phyloP scores from a whole-genome alignment of 306 rosid species.

The Datisca glomerata region DNA sequence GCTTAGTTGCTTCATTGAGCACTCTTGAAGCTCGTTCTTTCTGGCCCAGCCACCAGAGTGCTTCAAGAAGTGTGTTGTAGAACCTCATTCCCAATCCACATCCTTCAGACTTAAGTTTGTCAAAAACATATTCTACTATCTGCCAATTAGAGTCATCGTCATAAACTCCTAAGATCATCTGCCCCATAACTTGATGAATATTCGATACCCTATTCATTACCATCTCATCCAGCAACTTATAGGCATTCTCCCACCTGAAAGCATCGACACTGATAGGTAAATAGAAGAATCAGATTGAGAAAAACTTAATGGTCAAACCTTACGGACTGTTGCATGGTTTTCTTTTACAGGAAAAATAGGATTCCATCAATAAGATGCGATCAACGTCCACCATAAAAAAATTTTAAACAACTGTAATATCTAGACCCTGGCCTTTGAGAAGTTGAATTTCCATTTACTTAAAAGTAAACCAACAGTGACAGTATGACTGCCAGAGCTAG shows the following conservation, averaged over 20 bases:
- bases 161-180: conserved; percentile 86
- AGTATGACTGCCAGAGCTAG: too few species aligned
- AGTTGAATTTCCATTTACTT: too few species aligned
- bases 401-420: not conserved
- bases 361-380: conserved; percentile 3
- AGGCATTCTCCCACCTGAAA: conserved; percentile 71
- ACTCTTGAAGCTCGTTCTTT: conserved; percentile 86
- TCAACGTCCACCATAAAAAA: not conserved
- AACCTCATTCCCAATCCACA: conserved; percentile 74
- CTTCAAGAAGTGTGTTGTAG: conserved; percentile 80
- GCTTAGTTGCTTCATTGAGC: conserved; percentile 79
- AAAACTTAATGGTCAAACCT: not conserved
- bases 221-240: conserved; percentile 68
- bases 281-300: conserved; percentile 7
- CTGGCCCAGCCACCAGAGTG: conserved; percentile 95
- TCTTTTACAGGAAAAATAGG: not conserved
- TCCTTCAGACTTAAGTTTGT: conserved; percentile 81
- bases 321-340: not conserved
- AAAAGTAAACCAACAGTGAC: too few species aligned
- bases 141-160: conserved; percentile 96
- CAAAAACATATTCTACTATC: conserved; percentile 94
- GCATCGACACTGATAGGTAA: conserved; percentile 20
- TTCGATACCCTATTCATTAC: conserved; percentile 52
- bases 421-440: too few species aligned
- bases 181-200: conserved; percentile 86